These are phyloP conservation scores for Cyclaneusma minus DNA, from an alignment of 2,329 filamentous ascomycete genomes.

Conservation along the genomic window DNA sequence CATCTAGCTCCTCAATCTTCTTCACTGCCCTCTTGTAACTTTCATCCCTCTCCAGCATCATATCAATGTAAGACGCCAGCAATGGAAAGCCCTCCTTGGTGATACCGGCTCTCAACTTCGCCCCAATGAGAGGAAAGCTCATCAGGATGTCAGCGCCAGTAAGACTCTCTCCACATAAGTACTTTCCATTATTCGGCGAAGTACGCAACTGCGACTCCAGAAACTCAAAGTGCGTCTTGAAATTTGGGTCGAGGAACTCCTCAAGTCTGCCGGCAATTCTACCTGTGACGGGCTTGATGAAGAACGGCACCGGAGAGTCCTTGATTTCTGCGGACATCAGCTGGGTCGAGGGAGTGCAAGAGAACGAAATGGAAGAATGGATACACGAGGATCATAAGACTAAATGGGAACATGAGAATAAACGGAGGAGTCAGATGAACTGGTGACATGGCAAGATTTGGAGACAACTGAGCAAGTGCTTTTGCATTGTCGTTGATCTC, in stretches of 20 bases:
- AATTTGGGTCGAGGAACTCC: constrained; percentile 28
- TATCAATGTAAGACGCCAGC: constrained; percentile 27
- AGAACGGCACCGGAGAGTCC: constrained; percentile 45
- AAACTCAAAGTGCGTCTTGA: constrained; percentile 30
- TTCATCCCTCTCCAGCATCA: constrained; percentile 25
- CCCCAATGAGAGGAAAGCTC: constrained; percentile 32
- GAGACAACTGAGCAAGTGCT: too few species aligned
- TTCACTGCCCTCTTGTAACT: constrained; percentile 29
- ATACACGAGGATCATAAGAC: too few species aligned
- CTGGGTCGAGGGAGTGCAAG: too few species aligned
- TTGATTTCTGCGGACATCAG: too few species aligned
- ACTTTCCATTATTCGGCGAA: constrained; percentile 30
- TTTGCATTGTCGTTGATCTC: too few species aligned
- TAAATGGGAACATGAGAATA: too few species aligned
- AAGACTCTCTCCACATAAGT: constrained; percentile 30
- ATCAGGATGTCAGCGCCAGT: constrained; percentile 36
- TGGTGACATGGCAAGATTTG: too few species aligned
- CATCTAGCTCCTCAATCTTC: constrained; percentile 28
- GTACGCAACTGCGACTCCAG: constrained; percentile 31
- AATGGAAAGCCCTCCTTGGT: constrained; percentile 28
- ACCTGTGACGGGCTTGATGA: constrained; percentile 47
- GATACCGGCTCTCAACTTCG: constrained; percentile 18
- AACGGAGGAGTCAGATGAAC: too few species aligned
- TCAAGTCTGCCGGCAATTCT: constrained; percentile 33
- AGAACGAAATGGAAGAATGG: too few species aligned